These are phyloP conservation scores for Cercospora zeae-maydis DNA, from an alignment of 2,329 filamentous ascomycete species.

Conservation along the genomic window DNA sequence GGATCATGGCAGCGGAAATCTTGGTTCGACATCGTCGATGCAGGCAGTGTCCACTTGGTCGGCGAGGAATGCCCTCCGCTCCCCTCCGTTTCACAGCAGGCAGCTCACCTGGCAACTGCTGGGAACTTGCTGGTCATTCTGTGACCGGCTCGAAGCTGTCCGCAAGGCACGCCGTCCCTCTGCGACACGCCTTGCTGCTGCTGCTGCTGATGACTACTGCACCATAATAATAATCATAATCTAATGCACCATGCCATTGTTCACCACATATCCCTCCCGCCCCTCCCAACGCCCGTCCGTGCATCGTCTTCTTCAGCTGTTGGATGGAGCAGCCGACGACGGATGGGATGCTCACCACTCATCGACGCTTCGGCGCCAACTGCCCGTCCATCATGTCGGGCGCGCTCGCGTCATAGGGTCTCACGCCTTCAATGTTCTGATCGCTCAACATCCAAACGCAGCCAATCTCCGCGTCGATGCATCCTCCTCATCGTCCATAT, in stretches of 20 bases:
- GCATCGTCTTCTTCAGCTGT: neutral
- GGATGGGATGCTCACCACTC: too few relatives aligned
- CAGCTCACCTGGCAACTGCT: neutral
- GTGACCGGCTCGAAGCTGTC: neutral
- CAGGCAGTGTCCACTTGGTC: neutral
- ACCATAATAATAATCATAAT: too few relatives aligned
- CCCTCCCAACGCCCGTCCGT: neutral
- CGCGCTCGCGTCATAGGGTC: neutral
- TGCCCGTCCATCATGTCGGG: too few relatives aligned
- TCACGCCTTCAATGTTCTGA: neutral
- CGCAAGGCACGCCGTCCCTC: neutral
- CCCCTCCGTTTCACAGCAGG: neutral
- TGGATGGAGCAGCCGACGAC: too few relatives aligned
- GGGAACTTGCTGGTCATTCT: neutral
- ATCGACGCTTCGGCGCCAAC: too few relatives aligned
- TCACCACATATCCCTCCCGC: neutral
- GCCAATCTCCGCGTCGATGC: neutral
- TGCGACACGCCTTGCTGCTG: neutral
- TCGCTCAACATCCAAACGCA: neutral
- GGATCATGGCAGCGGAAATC: neutral
- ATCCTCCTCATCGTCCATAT: neutral
- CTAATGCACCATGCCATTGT: too few relatives aligned
- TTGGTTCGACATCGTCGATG: constrained; percentile 1
- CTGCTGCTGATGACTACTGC: neutral
- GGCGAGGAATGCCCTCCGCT: neutral